phyloP scores from a whole-genome alignment of 164 flowering plant genomes.

The Magnolia kwangsiensis region DNA sequence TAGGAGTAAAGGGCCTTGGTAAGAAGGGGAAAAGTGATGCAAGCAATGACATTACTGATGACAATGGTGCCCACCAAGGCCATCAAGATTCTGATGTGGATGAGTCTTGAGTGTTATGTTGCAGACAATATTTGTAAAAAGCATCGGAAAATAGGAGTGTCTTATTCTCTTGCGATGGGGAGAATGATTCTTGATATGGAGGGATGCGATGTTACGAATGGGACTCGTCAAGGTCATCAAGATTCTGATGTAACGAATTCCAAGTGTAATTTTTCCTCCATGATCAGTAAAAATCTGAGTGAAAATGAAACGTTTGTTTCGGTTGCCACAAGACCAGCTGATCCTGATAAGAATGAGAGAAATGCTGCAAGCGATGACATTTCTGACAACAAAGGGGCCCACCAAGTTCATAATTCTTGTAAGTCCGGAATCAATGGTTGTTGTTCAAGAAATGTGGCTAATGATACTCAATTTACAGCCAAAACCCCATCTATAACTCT shows the following conservation, averaged over 20 bases:
- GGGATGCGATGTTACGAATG: neutral
- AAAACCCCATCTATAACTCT: conserved; percentile 16
- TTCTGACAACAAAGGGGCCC: neutral
- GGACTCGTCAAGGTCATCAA: neutral
- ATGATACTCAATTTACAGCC: conserved; percentile 4
- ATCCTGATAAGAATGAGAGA: neutral
- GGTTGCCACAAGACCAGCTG: neutral
- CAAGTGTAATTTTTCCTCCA: neutral
- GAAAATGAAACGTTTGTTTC: neutral
- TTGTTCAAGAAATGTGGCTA: conserved; percentile 7
- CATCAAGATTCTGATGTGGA: neutral
- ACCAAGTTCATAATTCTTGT: neutral
- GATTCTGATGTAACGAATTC: neutral
- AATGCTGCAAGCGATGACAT: neutral
- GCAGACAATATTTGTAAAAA: neutral
- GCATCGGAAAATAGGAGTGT: neutral
- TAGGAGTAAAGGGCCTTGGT: neutral
- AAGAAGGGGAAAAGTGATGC: neutral
- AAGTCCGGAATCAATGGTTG: conserved; percentile 10
- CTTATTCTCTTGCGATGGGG: neutral
- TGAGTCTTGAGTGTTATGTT: too few species aligned
- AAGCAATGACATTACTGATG: neutral
- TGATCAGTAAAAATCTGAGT: neutral
- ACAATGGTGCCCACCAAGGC: neutral
- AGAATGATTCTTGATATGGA: neutral